A percentile compares a stretch with the other conserved stretches of the same genome.
phyloP scores from a whole-genome alignment of 2,329 filamentous ascomycete species.

The Fusarium sp. region DNA sequence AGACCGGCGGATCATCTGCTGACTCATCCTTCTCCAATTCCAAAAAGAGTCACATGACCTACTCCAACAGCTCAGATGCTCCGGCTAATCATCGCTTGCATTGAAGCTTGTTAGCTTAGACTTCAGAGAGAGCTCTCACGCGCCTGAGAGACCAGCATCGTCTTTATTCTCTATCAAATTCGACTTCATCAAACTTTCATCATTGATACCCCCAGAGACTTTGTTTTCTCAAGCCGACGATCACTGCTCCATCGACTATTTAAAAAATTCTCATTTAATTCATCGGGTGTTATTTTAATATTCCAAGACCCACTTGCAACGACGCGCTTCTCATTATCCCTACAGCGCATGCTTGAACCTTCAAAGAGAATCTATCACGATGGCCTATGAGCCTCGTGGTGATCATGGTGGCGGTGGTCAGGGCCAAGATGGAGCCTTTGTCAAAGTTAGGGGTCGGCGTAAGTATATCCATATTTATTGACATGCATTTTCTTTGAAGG shows the following conservation, averaged over 20 bases:
- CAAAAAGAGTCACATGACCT: constrained; percentile 18
- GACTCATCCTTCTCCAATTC: constrained; percentile 22
- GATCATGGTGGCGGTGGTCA: constrained; percentile 59
- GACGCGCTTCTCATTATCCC: constrained; percentile 37
- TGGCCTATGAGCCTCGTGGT: constrained; percentile 67
- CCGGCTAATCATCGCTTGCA: constrained; percentile 41
- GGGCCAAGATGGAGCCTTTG: constrained; percentile 58
- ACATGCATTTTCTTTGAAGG: background rate
- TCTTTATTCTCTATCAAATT: constrained; percentile 26
- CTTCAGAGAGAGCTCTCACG: constrained; percentile 33
- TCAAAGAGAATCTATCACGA: constrained; percentile 48
- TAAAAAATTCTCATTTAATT: background rate
- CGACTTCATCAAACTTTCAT: background rate
- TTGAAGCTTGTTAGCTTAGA: constrained; percentile 22
- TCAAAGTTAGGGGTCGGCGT: constrained; percentile 65
- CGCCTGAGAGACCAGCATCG: constrained; percentile 23
- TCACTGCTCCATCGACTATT: background rate
- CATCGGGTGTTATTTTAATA: constrained; percentile 7
- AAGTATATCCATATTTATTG: constrained; percentile 49
- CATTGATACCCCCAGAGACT: background rate
- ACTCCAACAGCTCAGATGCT: background rate
- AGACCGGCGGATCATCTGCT: constrained; percentile 6
- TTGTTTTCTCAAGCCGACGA: background rate
- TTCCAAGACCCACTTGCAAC: constrained; percentile 25
- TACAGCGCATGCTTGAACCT: constrained; percentile 42